phyloP scores from a whole-genome alignment of 352 stramenopile genomes.

The Phytophthora chlamydospora region DNA sequence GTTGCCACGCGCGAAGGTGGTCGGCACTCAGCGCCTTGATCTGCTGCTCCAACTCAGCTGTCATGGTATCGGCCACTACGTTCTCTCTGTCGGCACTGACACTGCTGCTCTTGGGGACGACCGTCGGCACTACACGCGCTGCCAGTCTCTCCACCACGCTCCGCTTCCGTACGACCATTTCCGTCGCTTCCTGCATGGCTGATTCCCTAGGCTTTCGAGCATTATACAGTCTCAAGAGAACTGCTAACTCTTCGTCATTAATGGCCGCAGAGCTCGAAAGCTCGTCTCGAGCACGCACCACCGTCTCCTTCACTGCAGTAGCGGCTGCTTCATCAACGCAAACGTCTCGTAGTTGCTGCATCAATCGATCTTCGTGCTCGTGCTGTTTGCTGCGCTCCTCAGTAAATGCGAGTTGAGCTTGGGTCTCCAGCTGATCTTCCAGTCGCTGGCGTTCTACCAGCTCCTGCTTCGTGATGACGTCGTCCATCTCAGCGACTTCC shows the following conservation, averaged over 20 bases:
- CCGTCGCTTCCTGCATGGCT: constrained; percentile 1
- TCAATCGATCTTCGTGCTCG: constrained; percentile 27
- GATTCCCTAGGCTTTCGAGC: constrained; percentile 8
- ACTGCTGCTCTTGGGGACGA: neutral
- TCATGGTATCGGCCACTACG: constrained; percentile 28
- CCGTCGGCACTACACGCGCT: constrained; percentile 3
- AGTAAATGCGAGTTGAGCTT: constrained; percentile 25
- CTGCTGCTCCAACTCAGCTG: constrained; percentile 39
- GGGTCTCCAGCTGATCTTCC: constrained; percentile 33
- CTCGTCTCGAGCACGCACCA: constrained; percentile 15
- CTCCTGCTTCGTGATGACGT: constrained; percentile 31
- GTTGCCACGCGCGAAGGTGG: constrained; percentile 32
- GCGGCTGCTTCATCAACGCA: constrained; percentile 17
- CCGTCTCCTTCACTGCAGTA: constrained; percentile 23
- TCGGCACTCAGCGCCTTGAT: constrained; percentile 39
- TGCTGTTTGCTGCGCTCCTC: constrained; percentile 30
- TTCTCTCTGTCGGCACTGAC: constrained; percentile 1
- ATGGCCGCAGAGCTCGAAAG: constrained; percentile 3
- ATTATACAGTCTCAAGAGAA: constrained; percentile 23
- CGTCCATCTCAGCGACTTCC: constrained; percentile 27
- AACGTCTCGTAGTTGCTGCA: constrained; percentile 26
- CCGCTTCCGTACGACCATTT: constrained; percentile 6
- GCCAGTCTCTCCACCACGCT: constrained; percentile 16
- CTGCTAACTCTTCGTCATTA: constrained; percentile 11
- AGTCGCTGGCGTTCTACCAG: constrained; percentile 21